Evolutionary conservation across 2,329 filamentous ascomycete genomes (phyloP).

Genomic region (Myrmaecium sp.): DNA sequence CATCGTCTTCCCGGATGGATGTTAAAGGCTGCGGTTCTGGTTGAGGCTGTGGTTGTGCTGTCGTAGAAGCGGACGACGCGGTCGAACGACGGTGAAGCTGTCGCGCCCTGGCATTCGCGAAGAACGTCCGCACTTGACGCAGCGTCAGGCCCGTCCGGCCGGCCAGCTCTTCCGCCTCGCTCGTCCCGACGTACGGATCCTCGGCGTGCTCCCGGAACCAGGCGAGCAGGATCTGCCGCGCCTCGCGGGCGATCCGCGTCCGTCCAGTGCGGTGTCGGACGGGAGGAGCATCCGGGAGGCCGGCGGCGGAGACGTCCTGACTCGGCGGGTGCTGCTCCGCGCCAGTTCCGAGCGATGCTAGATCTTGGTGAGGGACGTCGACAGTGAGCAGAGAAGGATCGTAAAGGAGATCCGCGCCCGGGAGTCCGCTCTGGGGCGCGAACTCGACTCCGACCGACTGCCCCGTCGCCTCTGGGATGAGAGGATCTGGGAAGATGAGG

Average conservation of each 20-base stretch:
- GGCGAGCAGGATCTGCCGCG: constrained; percentile 8
- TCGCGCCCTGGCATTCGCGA: constrained; percentile 11
- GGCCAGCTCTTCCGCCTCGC: constrained; percentile 7
- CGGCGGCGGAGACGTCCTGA: no score
- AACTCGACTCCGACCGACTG: no score
- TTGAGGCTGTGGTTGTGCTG: neutral
- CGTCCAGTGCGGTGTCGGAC: neutral
- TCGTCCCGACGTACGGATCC: constrained; percentile 10
- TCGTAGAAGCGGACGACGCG: neutral
- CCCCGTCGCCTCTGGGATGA: no score
- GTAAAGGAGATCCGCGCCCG: no score
- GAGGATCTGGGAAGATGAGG: no score
- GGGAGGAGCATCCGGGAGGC: no score
- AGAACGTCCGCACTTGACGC: constrained; percentile 10
- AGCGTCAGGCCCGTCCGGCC: constrained; percentile 7
- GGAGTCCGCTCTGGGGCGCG: no score
- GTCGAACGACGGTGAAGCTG: constrained; percentile 5
- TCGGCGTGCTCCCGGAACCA: constrained; percentile 9
- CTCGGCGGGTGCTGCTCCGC: no score
- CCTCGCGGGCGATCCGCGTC: constrained; percentile 6
- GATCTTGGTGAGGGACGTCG: no score
- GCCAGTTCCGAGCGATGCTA: no score
- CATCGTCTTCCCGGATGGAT: neutral
- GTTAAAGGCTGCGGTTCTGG: neutral
- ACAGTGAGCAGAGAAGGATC: no score